phyloP scores from a whole-genome alignment of 257 asterid species.

The Ocimum tenuiflorum region DNA sequence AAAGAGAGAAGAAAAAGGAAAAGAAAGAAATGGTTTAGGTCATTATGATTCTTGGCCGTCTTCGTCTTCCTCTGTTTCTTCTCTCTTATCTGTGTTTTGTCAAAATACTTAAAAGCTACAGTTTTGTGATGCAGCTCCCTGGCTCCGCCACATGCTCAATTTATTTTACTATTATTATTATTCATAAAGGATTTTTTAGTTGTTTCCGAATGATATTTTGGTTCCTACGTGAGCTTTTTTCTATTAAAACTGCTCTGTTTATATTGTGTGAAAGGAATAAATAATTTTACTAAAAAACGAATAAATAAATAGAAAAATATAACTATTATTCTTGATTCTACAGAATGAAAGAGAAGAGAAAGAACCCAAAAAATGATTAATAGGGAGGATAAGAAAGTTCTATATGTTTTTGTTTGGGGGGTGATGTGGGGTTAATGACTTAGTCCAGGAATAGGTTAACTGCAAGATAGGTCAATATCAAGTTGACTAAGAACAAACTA shows the following conservation, averaged over 20 bases:
- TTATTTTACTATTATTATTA: too few relatives aligned
- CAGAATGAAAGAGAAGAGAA: neutral
- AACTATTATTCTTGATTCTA: neutral
- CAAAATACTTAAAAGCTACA: slow-evolving; percentile 31
- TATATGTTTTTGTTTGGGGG: neutral
- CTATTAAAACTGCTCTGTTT: too few relatives aligned
- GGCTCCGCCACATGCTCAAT: neutral
- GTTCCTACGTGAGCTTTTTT: too few relatives aligned
- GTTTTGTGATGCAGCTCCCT: slow-evolving; percentile 17
- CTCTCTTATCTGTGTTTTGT: slow-evolving; percentile 33
- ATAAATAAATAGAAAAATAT: too few relatives aligned
- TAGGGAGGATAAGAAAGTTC: neutral
- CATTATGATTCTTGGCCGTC: slow-evolving; percentile 22
- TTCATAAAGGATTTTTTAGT: too few relatives aligned
- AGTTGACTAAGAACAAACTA: slow-evolving; percentile 31
- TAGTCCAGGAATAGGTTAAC: neutral
- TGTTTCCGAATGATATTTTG: too few relatives aligned
- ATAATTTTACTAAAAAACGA: neutral
- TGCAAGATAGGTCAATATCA: slow-evolving; percentile 17
- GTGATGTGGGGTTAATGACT: neutral
- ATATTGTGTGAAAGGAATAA: slow-evolving; percentile 13
- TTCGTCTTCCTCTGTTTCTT: slow-evolving; percentile 13
- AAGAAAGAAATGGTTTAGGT: slow-evolving; percentile 19
- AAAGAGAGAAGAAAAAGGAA: slow-evolving; percentile 3
- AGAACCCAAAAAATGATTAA: neutral